phyloP scores from a whole-genome alignment of 2,329 filamentous ascomycete species.

The Chaetoscypha palmicola region DNA sequence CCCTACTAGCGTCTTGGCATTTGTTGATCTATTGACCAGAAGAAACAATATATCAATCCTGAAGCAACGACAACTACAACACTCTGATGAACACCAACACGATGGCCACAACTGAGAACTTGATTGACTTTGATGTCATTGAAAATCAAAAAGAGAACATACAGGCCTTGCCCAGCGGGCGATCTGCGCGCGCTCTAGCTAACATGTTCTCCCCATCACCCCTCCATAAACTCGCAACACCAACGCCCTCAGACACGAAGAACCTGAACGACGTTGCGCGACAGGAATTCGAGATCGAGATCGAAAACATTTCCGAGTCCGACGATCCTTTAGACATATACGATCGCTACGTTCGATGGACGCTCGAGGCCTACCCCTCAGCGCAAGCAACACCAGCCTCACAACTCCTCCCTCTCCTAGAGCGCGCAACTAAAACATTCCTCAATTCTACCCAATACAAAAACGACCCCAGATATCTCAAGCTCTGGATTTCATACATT shows the following conservation, averaged over 20 bases:
- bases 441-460: constrained; percentile 81
- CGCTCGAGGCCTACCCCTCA: constrained; percentile 86
- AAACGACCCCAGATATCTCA: constrained; percentile 90
- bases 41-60: too few relatives aligned
- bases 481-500: constrained; percentile 92
- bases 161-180: constrained; percentile 77
- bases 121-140: constrained; percentile 81
- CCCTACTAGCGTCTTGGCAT: too few relatives aligned
- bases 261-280: constrained; percentile 74
- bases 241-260: constrained; percentile 64
- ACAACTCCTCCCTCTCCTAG: constrained; percentile 80
- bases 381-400: constrained; percentile 87
- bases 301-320: constrained; percentile 71
- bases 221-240: constrained; percentile 50
- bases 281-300: constrained; percentile 78
- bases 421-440: constrained; percentile 88
- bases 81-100: constrained; percentile 16
- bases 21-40: too few relatives aligned
- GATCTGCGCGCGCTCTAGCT: constrained; percentile 84
- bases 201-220: constrained; percentile 65
- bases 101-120: constrained; percentile 45
- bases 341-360: constrained; percentile 97
- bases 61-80: constrained; percentile 6
- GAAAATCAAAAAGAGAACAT: constrained; percentile 98
- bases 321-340: constrained; percentile 95